Conservation (phyloP, 768 basidiomycete species). For the Pleurotus platypus region DNA sequence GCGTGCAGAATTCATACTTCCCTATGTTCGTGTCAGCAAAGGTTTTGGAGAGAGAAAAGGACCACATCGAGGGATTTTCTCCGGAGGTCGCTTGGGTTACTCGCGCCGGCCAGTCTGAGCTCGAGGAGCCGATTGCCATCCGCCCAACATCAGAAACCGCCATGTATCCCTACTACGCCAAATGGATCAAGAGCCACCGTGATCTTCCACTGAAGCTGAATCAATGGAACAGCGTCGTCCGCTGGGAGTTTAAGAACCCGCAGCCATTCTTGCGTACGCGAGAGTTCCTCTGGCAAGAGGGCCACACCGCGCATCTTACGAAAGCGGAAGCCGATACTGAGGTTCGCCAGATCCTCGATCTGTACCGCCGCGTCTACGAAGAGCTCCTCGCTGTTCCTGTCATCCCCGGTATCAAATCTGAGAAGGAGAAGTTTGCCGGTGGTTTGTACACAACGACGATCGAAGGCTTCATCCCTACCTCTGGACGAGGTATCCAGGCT, state of each 20-base stretch:
- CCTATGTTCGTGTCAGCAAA: slow-evolving; percentile 96
- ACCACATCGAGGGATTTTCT: slow-evolving; percentile 98
- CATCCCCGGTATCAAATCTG: slow-evolving; percentile 94
- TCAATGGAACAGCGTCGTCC: slow-evolving; percentile 98
- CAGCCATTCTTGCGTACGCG: slow-evolving; percentile 99
- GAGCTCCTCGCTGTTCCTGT: slow-evolving; percentile 97
- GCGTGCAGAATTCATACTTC: slow-evolving; percentile 97
- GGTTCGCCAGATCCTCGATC: slow-evolving; percentile 90
- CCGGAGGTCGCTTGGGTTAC: slow-evolving; percentile 99
- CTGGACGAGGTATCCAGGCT: slow-evolving; percentile 95
- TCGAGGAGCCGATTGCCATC: slow-evolving; percentile 97
- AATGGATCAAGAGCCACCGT: slow-evolving; percentile 97
- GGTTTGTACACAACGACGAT: slow-evolving; percentile 97
- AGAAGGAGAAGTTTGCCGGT: slow-evolving; percentile 99
- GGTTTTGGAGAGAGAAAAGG: slow-evolving; percentile 93
- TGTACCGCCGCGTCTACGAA: slow-evolving; percentile 94
- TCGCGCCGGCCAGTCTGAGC: slow-evolving; percentile 85
- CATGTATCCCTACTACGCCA: slow-evolving; percentile 99
- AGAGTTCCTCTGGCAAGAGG: slow-evolving; percentile 99
- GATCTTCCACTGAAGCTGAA: slow-evolving; percentile 97
- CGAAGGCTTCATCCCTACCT: slow-evolving; percentile 96
- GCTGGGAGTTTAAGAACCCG: slow-evolving; percentile 99
- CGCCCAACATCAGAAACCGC: slow-evolving; percentile 98
- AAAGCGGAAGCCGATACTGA: slow-evolving; percentile 88
- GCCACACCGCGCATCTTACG: slow-evolving; percentile 92